Conservation (phyloP, 2,329 filamentous ascomycete species). For the Thelonectria rubi region DNA sequence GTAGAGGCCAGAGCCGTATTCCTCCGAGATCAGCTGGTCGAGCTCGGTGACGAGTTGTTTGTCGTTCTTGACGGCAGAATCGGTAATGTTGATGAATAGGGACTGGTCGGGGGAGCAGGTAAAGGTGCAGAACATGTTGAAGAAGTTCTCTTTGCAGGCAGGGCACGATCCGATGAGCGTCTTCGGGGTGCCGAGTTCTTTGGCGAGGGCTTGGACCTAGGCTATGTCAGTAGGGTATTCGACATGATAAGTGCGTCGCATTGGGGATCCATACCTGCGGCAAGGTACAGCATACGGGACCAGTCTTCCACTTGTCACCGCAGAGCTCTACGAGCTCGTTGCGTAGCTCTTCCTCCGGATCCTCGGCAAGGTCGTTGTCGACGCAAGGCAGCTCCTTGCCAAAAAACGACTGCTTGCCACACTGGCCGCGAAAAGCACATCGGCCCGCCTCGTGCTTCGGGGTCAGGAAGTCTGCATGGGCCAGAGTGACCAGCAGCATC, state of each 20-base stretch:
- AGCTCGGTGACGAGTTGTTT: constrained; percentile 82
- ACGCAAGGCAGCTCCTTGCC: constrained; percentile 90
- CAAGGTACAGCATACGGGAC: constrained; percentile 83
- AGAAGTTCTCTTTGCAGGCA: constrained; percentile 98
- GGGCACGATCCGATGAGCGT: constrained; percentile 92
- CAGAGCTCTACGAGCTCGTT: constrained; percentile 85
- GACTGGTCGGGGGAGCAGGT: constrained; percentile 98
- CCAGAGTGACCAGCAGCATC: constrained; percentile 43
- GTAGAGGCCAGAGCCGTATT: constrained; percentile 89
- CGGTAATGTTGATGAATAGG: constrained; percentile 91
- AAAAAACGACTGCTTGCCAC: constrained; percentile 90
- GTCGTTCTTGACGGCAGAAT: constrained; percentile 68
- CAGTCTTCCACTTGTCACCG: constrained; percentile 84
- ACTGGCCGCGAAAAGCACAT: constrained; percentile 90
- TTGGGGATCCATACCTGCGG: constrained; percentile 70
- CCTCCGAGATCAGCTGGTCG: constrained; percentile 85
- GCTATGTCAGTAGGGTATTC: constrained; percentile 21
- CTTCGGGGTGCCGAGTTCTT: constrained; percentile 86
- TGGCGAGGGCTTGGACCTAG: constrained; percentile 80
- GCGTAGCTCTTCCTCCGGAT: constrained; percentile 76
- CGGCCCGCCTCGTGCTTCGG: constrained; percentile 84
- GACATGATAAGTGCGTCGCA: constrained; percentile 28
- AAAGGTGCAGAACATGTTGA: constrained; percentile 97
- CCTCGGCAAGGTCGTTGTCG: constrained; percentile 84
- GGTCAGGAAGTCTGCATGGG: constrained; percentile 49